A percentile compares a stretch with the other conserved stretches of the same genome.
Conservation (phyloP, 1,284 basidiomycete species). For the Takashimella tepidaria region DNA sequence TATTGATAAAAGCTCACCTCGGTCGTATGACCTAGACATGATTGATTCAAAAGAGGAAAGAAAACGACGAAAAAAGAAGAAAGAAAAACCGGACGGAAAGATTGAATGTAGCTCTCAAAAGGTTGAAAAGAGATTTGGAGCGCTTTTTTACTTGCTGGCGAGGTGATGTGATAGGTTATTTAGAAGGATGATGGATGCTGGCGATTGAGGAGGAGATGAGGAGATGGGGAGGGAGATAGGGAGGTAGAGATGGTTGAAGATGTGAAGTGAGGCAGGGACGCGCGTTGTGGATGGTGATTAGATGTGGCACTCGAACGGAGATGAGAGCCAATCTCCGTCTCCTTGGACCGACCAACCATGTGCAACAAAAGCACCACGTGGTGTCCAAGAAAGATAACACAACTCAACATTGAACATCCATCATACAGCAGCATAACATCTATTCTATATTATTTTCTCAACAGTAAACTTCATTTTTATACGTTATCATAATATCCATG, state of each 20-base stretch:
- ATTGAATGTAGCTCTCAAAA: not conserved
- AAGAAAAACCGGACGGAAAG: not conserved
- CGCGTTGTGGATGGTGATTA: not conserved
- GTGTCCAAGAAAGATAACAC: too few relatives aligned
- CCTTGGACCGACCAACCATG: too few relatives aligned
- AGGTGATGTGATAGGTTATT: too few relatives aligned
- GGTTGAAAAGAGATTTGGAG: too few relatives aligned
- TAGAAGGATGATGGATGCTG: not conserved
- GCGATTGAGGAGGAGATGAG: not conserved
- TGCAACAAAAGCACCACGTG: not conserved
- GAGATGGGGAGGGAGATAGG: not conserved
- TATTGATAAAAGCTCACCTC: conserved; percentile 33
- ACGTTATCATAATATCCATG: conserved; percentile 1
- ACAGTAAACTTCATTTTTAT: not conserved
- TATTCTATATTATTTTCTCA: too few relatives aligned
- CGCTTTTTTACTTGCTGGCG: too few relatives aligned
- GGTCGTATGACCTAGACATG: conserved; percentile 50
- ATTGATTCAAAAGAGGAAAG: conserved; percentile 8
- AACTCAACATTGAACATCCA: too few relatives aligned
- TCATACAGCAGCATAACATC: not conserved
- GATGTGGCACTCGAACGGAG: not conserved
- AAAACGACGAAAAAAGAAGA: not conserved
- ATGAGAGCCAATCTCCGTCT: not conserved
- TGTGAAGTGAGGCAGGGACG: not conserved
- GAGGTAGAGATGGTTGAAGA: not conserved